Conservation (phyloP, 2,329 filamentous ascomycete species). For the Xylaria multiplex region DNA sequence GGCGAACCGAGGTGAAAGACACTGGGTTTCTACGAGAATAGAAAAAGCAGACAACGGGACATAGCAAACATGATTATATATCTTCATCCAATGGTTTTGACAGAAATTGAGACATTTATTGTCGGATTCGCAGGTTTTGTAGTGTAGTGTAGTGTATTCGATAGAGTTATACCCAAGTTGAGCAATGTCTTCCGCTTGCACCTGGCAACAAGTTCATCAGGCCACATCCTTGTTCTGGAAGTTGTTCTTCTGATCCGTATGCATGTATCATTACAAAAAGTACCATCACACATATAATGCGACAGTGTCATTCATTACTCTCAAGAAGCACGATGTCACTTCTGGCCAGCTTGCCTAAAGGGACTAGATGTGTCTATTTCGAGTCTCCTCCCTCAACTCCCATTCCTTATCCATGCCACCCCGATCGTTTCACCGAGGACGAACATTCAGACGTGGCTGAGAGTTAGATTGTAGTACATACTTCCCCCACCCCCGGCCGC, state of each 20-base stretch:
- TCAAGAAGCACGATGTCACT: neutral
- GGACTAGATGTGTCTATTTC: neutral
- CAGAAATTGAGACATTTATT: constrained; percentile 12
- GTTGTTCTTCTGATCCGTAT: constrained; percentile 22
- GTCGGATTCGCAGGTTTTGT: neutral
- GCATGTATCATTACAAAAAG: constrained; percentile 37
- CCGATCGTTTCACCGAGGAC: neutral
- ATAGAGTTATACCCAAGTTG: too few relatives aligned
- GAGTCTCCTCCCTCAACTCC: neutral
- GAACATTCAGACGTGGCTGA: neutral
- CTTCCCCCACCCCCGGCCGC: neutral
- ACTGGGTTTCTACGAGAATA: constrained; percentile 38
- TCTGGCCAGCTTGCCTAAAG: constrained; percentile 1
- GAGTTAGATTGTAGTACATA: constrained; percentile 15
- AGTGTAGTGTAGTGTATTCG: too few relatives aligned
- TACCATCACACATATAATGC: constrained; percentile 1
- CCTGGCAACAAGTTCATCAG: neutral
- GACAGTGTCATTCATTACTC: neutral
- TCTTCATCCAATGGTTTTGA: constrained; percentile 29
- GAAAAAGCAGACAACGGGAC: constrained; percentile 44
- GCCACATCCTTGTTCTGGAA: neutral
- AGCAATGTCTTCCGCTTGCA: too few relatives aligned
- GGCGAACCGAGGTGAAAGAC: constrained; percentile 35
- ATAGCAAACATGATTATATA: constrained; percentile 35
- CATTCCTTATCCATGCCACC: neutral